These are phyloP conservation scores for Ulmus americana DNA, from an alignment of 331 rosid species.

Conservation along the genomic window DNA sequence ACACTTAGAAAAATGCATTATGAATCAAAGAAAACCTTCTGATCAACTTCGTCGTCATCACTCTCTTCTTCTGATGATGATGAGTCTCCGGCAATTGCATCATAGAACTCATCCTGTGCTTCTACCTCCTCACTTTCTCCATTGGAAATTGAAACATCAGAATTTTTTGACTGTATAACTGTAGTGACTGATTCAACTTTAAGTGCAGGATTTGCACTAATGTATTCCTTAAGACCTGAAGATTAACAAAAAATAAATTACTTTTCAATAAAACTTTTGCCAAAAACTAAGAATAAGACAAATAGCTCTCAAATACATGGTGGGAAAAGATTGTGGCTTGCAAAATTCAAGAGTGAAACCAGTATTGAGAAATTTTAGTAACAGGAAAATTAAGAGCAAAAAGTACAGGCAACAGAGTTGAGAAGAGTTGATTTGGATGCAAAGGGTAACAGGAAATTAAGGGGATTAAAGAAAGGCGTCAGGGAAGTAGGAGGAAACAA, in stretches of 20 bases:
- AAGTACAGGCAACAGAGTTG: background rate
- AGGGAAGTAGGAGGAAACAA: too few relatives aligned
- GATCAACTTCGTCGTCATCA: slow-evolving; percentile 36
- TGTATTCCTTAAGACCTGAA: slow-evolving; percentile 85
- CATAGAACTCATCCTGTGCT: slow-evolving; percentile 81
- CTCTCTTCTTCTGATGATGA: slow-evolving; percentile 59
- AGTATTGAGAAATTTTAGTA: background rate
- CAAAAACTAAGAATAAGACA: background rate
- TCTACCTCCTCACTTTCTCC: slow-evolving; percentile 53
- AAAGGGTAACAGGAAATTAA: background rate
- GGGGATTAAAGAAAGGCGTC: background rate
- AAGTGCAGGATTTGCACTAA: slow-evolving; percentile 76
- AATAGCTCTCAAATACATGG: background rate
- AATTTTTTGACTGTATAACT: slow-evolving; percentile 46
- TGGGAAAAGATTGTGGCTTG: too few relatives aligned
- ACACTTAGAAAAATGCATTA: slow-evolving; percentile 8
- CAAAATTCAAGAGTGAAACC: background rate
- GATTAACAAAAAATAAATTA: slow-evolving; percentile 26
- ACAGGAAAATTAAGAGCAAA: background rate
- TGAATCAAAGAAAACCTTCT: slow-evolving; percentile 45
- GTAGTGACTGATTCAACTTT: slow-evolving; percentile 47
- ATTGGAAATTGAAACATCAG: slow-evolving; percentile 51
- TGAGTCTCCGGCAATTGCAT: slow-evolving; percentile 76
- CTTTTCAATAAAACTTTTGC: slow-evolving; percentile 4
- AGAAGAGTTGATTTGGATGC: background rate